Evolutionary conservation across 305 asterid species (phyloP).

Genomic region (Rubia balearica): DNA sequence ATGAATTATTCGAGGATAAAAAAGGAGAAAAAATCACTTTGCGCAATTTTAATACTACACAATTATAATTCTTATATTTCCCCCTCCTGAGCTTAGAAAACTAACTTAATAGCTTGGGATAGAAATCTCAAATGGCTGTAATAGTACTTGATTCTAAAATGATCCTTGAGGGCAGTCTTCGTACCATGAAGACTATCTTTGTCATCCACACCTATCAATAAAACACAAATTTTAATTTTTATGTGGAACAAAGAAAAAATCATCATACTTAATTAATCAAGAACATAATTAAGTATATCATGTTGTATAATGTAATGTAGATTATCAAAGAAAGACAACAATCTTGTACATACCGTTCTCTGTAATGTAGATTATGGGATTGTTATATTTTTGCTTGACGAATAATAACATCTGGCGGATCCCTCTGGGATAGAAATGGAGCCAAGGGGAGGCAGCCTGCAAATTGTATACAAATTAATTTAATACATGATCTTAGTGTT

Average conservation of each 20-base stretch:
- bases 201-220: conserved; percentile 7
- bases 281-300: no score
- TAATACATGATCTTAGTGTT: no score
- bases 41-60: no score
- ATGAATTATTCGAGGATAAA: background rate
- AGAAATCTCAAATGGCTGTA: background rate
- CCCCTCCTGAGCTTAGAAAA: no score
- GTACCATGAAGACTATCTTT: background rate
- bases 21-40: background rate
- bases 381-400: conserved; percentile 8
- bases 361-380: conserved; percentile 17
- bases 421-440: conserved; percentile 16
- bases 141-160: conserved; percentile 3
- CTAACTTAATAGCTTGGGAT: background rate
- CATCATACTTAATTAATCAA: no score
- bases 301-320: no score
- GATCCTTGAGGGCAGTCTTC: background rate
- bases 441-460: conserved; percentile 7
- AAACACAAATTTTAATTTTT: background rate
- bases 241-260: no score
- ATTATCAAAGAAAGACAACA: no score
- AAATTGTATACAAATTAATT: background rate
- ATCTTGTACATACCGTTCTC: conserved; percentile 20
- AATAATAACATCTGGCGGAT: conserved; percentile 1
- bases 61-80: no score